Conservation (phyloP, 176 grass and related monocot species). For the Musa troglodytarum region DNA sequence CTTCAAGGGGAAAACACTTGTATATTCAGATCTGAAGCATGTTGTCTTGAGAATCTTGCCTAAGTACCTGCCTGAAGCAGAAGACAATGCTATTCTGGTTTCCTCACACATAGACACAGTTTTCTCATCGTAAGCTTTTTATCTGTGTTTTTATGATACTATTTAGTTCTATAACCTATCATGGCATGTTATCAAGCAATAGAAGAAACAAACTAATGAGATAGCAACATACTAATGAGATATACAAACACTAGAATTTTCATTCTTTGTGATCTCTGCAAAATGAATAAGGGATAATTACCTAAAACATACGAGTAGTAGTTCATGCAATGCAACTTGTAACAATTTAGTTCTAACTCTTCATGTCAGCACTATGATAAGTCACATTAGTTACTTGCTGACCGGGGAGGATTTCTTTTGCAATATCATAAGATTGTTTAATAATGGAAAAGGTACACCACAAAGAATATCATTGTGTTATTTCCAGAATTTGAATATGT, state of each 20-base stretch:
- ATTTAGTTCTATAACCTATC: neutral
- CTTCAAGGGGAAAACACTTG: conserved; percentile 83
- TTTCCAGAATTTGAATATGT: neutral
- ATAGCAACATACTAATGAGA: too few relatives aligned
- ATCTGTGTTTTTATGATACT: conserved; percentile 2
- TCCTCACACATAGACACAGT: conserved; percentile 98
- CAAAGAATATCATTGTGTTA: too few relatives aligned
- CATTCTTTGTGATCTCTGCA: neutral
- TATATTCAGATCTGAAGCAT: conserved; percentile 94
- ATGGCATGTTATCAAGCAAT: neutral
- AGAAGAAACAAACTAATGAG: neutral
- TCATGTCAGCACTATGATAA: too few relatives aligned
- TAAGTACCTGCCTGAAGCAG: conserved; percentile 74
- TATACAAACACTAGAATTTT: neutral
- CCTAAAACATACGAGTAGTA: too few relatives aligned
- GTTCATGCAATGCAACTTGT: too few relatives aligned
- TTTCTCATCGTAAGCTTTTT: conserved; percentile 61
- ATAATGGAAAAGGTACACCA: too few relatives aligned
- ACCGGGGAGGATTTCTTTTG: too few relatives aligned
- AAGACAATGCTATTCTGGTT: conserved; percentile 81
- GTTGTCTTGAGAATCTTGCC: conserved; percentile 86
- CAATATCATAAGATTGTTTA: too few relatives aligned
- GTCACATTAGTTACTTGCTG: too few relatives aligned
- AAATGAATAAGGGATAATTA: too few relatives aligned
- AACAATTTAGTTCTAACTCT: too few relatives aligned